Evolutionary conservation across 352 stramenopile species (phyloP).

Genomic region (Phytophthora capsici): DNA sequence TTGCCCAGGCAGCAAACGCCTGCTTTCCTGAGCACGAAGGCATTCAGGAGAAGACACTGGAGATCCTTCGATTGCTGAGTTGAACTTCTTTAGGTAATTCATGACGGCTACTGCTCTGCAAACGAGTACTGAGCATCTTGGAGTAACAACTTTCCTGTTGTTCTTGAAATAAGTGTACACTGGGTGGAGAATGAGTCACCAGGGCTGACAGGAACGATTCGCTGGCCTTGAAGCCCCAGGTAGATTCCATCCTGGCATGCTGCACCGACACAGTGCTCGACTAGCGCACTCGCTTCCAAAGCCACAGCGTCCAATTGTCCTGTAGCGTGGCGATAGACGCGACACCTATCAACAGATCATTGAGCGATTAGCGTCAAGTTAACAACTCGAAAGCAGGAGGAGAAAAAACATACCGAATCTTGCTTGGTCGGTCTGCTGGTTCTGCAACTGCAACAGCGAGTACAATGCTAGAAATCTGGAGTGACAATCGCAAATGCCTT

Average conservation of each 20-base stretch:
- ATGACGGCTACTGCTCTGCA: constrained; percentile 26
- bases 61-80: constrained; percentile 65
- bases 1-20: constrained; percentile 79
- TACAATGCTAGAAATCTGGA: constrained; percentile 39
- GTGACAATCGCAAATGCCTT: constrained; percentile 38
- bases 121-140: constrained; percentile 56
- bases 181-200: constrained; percentile 49
- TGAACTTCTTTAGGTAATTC: constrained; percentile 27
- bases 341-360: constrained; percentile 39
- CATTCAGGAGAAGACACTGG: constrained; percentile 82
- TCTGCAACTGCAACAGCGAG: constrained; percentile 21
- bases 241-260: constrained; percentile 57
- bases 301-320: constrained; percentile 17
- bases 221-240: constrained; percentile 46
- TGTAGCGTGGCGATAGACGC: constrained; percentile 38
- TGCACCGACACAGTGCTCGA: constrained; percentile 47
- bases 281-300: constrained; percentile 40
- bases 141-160: constrained; percentile 41
- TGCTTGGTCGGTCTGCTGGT: constrained; percentile 17
- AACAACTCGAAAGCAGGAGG: background rate
- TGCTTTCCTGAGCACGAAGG: constrained; percentile 80
- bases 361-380: constrained; percentile 11
- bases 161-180: constrained; percentile 37
- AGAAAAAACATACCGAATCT: constrained; percentile 39
- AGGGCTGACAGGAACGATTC: constrained; percentile 34